phyloP scores from a whole-genome alignment of 352 stramenopile species.

The Globisporangium splendens region DNA sequence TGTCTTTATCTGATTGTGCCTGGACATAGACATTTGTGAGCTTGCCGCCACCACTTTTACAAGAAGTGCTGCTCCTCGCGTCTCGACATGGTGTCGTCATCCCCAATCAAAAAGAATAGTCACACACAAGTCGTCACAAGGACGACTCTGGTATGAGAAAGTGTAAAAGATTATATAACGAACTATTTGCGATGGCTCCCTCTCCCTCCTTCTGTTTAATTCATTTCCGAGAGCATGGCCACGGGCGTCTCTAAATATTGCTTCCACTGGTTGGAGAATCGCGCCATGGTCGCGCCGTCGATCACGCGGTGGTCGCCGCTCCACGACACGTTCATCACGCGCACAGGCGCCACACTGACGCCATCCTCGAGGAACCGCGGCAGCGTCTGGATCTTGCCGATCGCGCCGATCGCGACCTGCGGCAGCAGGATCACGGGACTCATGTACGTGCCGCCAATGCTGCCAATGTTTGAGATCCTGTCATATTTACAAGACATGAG shows the following conservation, averaged over 20 bases:
- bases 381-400: constrained; percentile 95
- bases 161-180: too few relatives aligned
- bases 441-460: constrained; percentile 98
- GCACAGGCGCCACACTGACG: constrained; percentile 70
- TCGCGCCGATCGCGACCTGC: constrained; percentile 96
- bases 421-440: constrained; percentile 93
- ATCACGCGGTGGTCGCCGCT: constrained; percentile 97
- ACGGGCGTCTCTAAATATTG: constrained; percentile 93
- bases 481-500: constrained; percentile 1
- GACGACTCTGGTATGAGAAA: too few relatives aligned
- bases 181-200: too few relatives aligned
- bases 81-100: constrained; percentile 66
- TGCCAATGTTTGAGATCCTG: constrained; percentile 92
- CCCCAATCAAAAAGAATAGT: constrained; percentile 39
- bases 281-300: constrained; percentile 96
- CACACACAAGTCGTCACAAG: background rate
- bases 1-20: too few relatives aligned
- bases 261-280: constrained; percentile 98
- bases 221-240: constrained; percentile 90
- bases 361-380: constrained; percentile 91
- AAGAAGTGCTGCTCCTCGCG: constrained; percentile 69
- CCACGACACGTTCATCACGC: constrained; percentile 97
- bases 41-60: constrained; percentile 54
- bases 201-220: constrained; percentile 27
- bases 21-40: constrained; percentile 52